Evolutionary conservation across 257 asterid genomes (phyloP).

Genomic region (Penstemon barbatus): DNA sequence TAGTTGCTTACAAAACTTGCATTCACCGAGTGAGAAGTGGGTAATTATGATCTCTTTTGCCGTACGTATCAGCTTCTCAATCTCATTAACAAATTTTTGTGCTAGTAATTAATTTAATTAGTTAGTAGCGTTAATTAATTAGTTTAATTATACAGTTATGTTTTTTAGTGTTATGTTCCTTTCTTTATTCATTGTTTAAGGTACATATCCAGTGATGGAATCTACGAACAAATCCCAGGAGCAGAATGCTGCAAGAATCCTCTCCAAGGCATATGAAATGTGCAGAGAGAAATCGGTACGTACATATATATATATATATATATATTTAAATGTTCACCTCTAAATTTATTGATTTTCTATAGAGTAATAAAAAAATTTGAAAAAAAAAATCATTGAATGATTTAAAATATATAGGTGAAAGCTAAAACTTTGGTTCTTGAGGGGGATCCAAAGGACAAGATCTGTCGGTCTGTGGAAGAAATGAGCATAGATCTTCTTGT

Average conservation of each 20-base stretch:
- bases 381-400: neutral
- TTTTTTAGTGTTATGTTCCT: neutral
- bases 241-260: slow-evolving; percentile 43
- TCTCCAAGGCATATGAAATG: slow-evolving; percentile 47
- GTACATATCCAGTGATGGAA: slow-evolving; percentile 40
- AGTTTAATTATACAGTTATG: neutral
- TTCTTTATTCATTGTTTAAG: neutral
- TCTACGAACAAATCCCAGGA: slow-evolving; percentile 45
- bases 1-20: no score
- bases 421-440: slow-evolving; percentile 48
- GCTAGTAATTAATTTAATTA: no score
- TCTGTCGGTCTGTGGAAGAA: slow-evolving; percentile 48
- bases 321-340: neutral
- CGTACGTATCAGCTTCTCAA: no score
- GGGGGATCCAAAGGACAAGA: slow-evolving; percentile 59
- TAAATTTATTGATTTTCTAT: neutral
- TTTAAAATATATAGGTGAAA: slow-evolving; percentile 27
- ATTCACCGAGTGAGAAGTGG: no score
- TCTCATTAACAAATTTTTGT: no score
- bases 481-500: slow-evolving; percentile 48
- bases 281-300: slow-evolving; percentile 48
- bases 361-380: neutral
- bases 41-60: no score
- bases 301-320: neutral
- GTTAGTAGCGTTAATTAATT: neutral